Evolutionary conservation across 1,284 basidiomycete genomes (phyloP), one percentile per base, ranked within the genome.

Genomic region (Leucoagaricus sp.): DNA sequence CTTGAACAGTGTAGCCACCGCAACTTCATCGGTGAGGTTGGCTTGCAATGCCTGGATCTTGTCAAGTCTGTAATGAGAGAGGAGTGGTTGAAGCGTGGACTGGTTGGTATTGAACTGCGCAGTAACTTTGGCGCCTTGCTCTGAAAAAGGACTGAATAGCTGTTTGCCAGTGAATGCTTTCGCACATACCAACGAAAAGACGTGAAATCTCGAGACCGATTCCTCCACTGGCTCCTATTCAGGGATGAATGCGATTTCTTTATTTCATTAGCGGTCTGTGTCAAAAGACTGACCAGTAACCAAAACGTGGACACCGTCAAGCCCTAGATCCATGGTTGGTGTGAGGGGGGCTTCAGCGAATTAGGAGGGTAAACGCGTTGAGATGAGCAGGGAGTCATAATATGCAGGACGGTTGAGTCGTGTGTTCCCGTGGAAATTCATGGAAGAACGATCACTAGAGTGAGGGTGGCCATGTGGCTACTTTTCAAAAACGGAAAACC

Each of bases 101-200:
- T 72, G 63, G 42, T 78, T 84, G 10, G 80, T 78, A 68, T 89
- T 86, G 70, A 86, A 92, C 65, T 91, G 87, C 0, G 87, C 88
- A 0, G 86, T 84, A 7, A 92, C 87, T 58, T 78, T 79, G 3
- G 89, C 86, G 3, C 86, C 87, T 62, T 86, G 83, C 36, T 82
- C 86, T 89, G 45, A 13, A 28, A 9, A 12, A 15, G 19, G 15
- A 12, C 19, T 46, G 19, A 33, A 23, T 5, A 6, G 57, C 19
- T 36, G n/a, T 19, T 12, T 53, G 21, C 10, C n/a, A 41, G 17
- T n/a, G n/a, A 29, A 66, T n/a, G n/a, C n/a, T n/a, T n/a, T n/a
- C n/a, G n/a, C n/a, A n/a, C 72, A 66, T 58, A 83, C 85, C 73
- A 25, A 85, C 76, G 64, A 84, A 88, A 1, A 80, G 65, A 13